Evolutionary conservation across 2,329 filamentous ascomycete genomes (phyloP).

Genomic region (Mollisia scopiformis): DNA sequence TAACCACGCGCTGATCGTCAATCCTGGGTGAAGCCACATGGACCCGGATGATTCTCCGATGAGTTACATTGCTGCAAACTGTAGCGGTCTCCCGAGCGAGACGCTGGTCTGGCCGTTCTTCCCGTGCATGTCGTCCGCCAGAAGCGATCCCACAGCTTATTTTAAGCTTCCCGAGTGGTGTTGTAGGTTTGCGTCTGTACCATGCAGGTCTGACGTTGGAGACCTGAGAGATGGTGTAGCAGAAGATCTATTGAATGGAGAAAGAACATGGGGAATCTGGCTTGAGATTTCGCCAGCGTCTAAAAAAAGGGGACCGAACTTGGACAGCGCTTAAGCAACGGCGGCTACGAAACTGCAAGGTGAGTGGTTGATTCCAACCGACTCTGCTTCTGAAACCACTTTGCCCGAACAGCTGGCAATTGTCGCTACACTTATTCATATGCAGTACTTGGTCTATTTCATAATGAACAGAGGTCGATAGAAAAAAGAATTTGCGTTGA

Average conservation of each 20-base stretch:
- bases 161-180: constrained; percentile 15
- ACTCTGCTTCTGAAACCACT: constrained; percentile 6
- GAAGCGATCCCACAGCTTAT: constrained; percentile 22
- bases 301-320: constrained; percentile 20
- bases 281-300: constrained; percentile 20
- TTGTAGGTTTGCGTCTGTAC: not conserved
- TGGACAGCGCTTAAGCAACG: constrained; percentile 27
- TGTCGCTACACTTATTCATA: not conserved
- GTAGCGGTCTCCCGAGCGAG: constrained; percentile 22
- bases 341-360: constrained; percentile 17
- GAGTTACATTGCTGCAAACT: constrained; percentile 9
- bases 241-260: constrained; percentile 22
- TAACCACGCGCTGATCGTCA: constrained; percentile 17
- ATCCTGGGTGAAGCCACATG: constrained; percentile 6
- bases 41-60: constrained; percentile 15
- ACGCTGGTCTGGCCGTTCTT: constrained; percentile 24
- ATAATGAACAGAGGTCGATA: not conserved
- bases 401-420: not conserved
- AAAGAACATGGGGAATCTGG: constrained; percentile 5
- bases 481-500: not conserved
- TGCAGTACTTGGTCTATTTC: not conserved
- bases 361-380: constrained; percentile 16
- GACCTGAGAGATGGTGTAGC: constrained; percentile 23
- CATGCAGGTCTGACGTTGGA: constrained; percentile 20
- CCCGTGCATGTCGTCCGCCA: constrained; percentile 20